A percentile compares a stretch with the other conserved stretches of the same genome.
phyloP scores from a whole-genome alignment of 1,284 basidiomycete species.

The Mycocalia duriaeana region DNA sequence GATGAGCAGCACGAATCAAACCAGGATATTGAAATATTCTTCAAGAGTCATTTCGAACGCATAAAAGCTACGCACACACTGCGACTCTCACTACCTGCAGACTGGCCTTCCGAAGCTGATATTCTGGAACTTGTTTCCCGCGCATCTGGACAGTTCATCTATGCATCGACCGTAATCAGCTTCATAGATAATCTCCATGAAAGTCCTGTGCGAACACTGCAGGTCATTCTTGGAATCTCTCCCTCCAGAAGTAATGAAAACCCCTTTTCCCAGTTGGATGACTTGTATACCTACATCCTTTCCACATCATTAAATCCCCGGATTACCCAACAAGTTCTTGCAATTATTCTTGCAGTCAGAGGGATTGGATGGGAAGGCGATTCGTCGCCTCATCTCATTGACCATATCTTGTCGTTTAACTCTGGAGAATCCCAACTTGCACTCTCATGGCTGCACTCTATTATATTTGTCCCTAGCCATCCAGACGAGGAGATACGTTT shows the following conservation, averaged over 20 bases:
- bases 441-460: background rate
- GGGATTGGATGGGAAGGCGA: background rate
- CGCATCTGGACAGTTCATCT: slow-evolving; percentile 16
- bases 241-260: background rate
- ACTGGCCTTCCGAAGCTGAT: slow-evolving; percentile 11
- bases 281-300: slow-evolving; percentile 6
- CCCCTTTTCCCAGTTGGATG: slow-evolving; percentile 7
- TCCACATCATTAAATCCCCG: background rate
- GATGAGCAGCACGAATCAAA: slow-evolving; percentile 6
- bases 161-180: slow-evolving; percentile 12
- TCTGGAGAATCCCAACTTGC: background rate
- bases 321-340: background rate
- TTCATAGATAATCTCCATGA: slow-evolving; percentile 5
- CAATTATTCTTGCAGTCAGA: background rate
- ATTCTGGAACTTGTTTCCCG: slow-evolving; percentile 9
- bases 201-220: slow-evolving; percentile 6
- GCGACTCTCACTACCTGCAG: slow-evolving; percentile 1
- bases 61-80: slow-evolving; percentile 5
- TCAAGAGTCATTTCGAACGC: slow-evolving; percentile 8
- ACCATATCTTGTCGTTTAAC: background rate
- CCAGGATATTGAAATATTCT: slow-evolving; percentile 11
- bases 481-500: background rate
- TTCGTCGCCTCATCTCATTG: background rate
- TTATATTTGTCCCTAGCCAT: background rate
- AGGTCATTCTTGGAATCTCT: slow-evolving; percentile 4